Evolutionary conservation across 2,329 filamentous ascomycete genomes (phyloP).

Genomic region (Curvularia eragrostidis): DNA sequence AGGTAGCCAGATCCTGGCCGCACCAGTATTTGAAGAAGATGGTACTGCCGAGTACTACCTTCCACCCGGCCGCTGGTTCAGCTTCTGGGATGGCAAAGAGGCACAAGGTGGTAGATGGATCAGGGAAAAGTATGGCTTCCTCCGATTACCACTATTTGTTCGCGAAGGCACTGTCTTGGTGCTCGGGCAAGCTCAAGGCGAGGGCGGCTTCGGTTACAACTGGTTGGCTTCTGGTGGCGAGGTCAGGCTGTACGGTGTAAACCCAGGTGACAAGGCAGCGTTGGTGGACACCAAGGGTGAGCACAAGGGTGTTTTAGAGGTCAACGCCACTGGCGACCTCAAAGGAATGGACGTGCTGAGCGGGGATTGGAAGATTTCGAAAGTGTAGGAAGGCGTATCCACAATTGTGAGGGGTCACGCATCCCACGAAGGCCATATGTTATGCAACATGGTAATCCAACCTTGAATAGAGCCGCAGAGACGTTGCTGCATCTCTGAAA

Average conservation of each 20-base stretch:
- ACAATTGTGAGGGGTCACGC: slow-evolving; percentile 2
- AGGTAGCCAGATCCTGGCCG: slow-evolving; percentile 68
- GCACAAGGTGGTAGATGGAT: slow-evolving; percentile 54
- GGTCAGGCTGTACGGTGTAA: slow-evolving; percentile 49
- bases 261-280: slow-evolving; percentile 42
- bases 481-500: slow-evolving; percentile 3
- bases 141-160: slow-evolving; percentile 52
- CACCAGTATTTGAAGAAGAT: slow-evolving; percentile 68
- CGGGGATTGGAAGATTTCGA: slow-evolving; percentile 48
- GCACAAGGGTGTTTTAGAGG: slow-evolving; percentile 39
- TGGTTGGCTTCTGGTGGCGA: slow-evolving; percentile 50
- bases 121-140: slow-evolving; percentile 51
- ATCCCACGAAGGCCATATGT: background rate
- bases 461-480: slow-evolving; percentile 4
- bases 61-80: slow-evolving; percentile 60
- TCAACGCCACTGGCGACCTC: slow-evolving; percentile 38
- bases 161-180: slow-evolving; percentile 51
- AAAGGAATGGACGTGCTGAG: slow-evolving; percentile 37
- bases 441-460: background rate
- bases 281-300: slow-evolving; percentile 47
- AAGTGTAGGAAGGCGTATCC: slow-evolving; percentile 22
- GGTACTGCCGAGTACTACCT: slow-evolving; percentile 72
- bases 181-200: slow-evolving; percentile 49
- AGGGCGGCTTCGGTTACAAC: slow-evolving; percentile 50
- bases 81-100: slow-evolving; percentile 55